These are phyloP conservation scores for Fusarium pseudoanthophilum DNA, from an alignment of 2,329 filamentous ascomycete genomes.

Conservation along the genomic window DNA sequence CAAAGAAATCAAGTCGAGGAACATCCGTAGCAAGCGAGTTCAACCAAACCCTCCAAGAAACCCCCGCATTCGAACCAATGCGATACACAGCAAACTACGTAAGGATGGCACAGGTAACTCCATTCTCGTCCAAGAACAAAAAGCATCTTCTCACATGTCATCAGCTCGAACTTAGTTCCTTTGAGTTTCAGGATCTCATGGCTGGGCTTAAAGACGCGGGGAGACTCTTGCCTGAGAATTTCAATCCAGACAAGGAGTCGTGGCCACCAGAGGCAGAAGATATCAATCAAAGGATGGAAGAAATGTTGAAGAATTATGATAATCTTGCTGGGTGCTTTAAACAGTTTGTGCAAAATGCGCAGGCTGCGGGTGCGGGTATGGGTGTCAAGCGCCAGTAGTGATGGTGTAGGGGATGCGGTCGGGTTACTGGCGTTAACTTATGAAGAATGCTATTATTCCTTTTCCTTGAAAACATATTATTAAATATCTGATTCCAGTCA, in stretches of 20 bases:
- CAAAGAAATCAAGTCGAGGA: neutral
- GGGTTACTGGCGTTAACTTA: neutral
- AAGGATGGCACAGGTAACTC: neutral
- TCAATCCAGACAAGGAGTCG: neutral
- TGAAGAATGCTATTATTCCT: too few relatives aligned
- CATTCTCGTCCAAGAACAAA: accelerated
- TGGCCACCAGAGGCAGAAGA: slow-evolving; percentile 14
- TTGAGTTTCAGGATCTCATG: slow-evolving; percentile 10
- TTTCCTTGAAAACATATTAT: neutral
- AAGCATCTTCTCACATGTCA: neutral
- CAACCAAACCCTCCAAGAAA: neutral
- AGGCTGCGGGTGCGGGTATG: neutral
- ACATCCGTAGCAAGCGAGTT: slow-evolving; percentile 3
- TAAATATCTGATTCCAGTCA: neutral
- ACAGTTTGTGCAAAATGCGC: slow-evolving; percentile 11
- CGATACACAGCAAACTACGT: slow-evolving; percentile 5
- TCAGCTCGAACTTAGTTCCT: neutral
- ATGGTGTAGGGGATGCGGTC: accelerated
- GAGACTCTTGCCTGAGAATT: neutral
- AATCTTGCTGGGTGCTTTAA: slow-evolving; percentile 3
- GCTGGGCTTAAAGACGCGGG: neutral
- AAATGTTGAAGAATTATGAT: neutral
- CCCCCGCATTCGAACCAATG: slow-evolving; percentile 15
- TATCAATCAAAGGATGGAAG: neutral
- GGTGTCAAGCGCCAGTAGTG: neutral